Evolutionary conservation across 208 protist species (phyloP).

Genomic region (Wallacemonas sp.): DNA sequence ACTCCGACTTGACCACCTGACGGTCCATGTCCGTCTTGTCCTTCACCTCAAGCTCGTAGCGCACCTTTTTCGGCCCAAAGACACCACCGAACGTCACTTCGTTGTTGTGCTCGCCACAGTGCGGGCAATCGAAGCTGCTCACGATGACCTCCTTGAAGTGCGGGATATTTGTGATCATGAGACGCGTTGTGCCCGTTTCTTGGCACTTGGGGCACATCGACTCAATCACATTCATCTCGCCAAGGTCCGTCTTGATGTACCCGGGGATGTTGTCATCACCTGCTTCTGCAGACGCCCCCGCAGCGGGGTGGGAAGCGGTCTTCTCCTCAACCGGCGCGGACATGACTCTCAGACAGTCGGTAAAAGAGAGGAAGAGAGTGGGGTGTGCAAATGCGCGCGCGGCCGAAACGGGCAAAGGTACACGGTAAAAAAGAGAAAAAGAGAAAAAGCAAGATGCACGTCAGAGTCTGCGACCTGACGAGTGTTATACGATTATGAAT

Average conservation of each 20-base stretch:
- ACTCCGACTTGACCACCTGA: conserved; percentile 94
- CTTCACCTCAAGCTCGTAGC: conserved; percentile 83
- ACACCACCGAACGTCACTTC: conserved; percentile 87
- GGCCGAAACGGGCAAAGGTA: no score
- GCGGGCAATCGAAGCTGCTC: conserved; percentile 89
- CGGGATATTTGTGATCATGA: conserved; percentile 92
- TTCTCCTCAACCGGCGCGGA: conserved; percentile 1
- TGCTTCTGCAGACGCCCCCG: neutral
- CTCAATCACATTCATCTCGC: conserved; percentile 87
- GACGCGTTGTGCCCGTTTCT: conserved; percentile 78
- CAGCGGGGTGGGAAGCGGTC: conserved; percentile 4
- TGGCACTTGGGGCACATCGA: conserved; percentile 88
- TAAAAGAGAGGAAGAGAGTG: no score
- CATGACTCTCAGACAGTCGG: no score
- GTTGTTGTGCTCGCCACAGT: conserved; percentile 88
- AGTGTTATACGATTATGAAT: no score
- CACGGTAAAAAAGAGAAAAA: no score
- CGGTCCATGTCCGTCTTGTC: conserved; percentile 88
- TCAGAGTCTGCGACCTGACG: no score
- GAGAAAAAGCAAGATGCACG: no score
- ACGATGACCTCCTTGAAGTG: conserved; percentile 93
- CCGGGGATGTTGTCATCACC: conserved; percentile 21
- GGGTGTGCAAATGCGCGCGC: no score
- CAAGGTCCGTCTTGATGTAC: conserved; percentile 79
- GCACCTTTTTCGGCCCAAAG: conserved; percentile 79